Evolutionary conservation across 2,329 filamentous ascomycete species (phyloP), one percentile per base, ranked within the genome.

Genomic region (Paecilomyces sp.): DNA sequence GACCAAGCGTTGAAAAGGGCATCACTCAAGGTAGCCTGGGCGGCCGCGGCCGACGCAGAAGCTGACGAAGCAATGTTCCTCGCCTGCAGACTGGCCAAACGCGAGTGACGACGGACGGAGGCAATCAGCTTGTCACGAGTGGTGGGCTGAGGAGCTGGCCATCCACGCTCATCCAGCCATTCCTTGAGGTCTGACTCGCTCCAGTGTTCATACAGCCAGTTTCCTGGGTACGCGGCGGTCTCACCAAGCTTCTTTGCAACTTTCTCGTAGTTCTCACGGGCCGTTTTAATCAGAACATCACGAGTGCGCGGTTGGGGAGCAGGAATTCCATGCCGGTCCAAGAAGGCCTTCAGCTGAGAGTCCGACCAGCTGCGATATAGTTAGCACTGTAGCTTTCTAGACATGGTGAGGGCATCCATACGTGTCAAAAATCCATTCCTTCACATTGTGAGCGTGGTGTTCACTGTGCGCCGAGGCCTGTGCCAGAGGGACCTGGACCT

Each of bases 151-250:
- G 94, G 93, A 58, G 85, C 90, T 12, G 91, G 88, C 75, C 93
- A 87, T 57, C 94, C 94, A 66, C 91, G 86, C 66, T 88, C 88
- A 69, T 97, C 94, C 54, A 97, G 88, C 89, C 90, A 99, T 65
- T 90, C 84, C 81, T 97, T 97, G 63, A 96, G 79, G 56, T 97
- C 93, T 65, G 92, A 97, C 65, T 96, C 90, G 57, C 90, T 88
- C 94, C 94, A 99, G 7, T 88, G 82, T 62, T 87, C 83, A 72
- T 97, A 99, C 52, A 97, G 80, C 94, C 94, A 97, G 78, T 97
- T 86, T 47, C 94, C 94, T 34, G 94, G 94, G 71, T 97, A 97
- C n/a, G 86, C 79, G 57, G 85, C 79, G 13, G 91, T 88, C 77
- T 97, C 88, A 62, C 90, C 90, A 58, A 81, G 74, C 75, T 87